These are phyloP conservation scores for Carex scoparia DNA, from an alignment of 176 grass and related monocot genomes.

Conservation along the genomic window DNA sequence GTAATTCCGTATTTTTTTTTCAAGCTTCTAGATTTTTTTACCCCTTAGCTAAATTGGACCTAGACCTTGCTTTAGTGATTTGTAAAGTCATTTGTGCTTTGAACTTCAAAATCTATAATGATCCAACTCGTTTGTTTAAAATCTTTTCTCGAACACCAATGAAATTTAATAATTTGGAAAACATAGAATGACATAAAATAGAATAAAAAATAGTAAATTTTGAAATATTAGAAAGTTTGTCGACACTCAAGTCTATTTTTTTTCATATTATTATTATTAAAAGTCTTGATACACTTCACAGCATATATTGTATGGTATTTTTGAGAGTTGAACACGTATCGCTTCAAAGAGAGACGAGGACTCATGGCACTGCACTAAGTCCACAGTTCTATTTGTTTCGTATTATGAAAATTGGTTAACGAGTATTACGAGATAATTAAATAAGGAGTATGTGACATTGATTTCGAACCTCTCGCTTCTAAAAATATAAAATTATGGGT, in stretches of 20 bases:
- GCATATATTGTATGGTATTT: too few species aligned
- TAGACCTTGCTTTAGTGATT: neutral
- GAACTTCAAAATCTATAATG: neutral
- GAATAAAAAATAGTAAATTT: neutral
- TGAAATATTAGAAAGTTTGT: neutral
- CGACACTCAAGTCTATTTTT: neutral
- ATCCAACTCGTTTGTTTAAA: neutral
- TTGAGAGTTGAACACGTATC: too few species aligned
- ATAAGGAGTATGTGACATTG: neutral
- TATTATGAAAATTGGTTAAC: neutral
- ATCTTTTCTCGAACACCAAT: neutral
- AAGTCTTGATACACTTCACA: too few species aligned
- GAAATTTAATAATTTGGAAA: neutral
- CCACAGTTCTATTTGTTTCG: neutral
- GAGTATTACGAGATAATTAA: neutral
- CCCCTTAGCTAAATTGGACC: neutral
- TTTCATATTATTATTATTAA: neutral
- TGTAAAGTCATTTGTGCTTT: neutral
- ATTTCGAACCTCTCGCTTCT: neutral
- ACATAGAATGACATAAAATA: neutral
- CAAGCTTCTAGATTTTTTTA: neutral
- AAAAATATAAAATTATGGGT: neutral
- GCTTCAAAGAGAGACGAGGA: too few species aligned
- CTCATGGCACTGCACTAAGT: too few species aligned
- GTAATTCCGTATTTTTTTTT: neutral